Percentiles rank a stretch among this genome's conserved stretches.
Conservation (phyloP, 2,329 filamentous ascomycete genomes). For the Pezicula carpinea region DNA sequence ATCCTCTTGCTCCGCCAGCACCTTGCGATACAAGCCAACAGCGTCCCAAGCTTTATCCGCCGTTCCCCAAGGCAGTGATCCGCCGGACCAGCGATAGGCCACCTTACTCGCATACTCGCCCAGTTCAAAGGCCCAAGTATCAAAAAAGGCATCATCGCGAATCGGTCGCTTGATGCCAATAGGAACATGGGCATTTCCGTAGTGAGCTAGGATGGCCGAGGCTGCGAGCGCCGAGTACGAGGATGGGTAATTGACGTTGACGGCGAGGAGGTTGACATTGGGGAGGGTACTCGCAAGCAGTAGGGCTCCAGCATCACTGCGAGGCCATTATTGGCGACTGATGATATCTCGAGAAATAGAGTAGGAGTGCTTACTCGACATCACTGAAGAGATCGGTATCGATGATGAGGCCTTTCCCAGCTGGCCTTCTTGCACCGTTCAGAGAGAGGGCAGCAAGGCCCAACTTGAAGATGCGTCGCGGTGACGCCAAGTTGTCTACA, state of each 20-base stretch:
- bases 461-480: neutral
- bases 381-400: constrained; percentile 44
- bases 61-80: constrained; percentile 30
- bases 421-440: neutral
- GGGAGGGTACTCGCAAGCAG: constrained; percentile 36
- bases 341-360: neutral
- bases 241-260: constrained; percentile 38
- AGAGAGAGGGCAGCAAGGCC: constrained; percentile 1
- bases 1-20: constrained; percentile 34
- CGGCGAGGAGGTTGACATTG: constrained; percentile 33
- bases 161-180: constrained; percentile 37
- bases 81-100: constrained; percentile 36
- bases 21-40: constrained; percentile 40
- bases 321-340: neutral
- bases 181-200: constrained; percentile 31
- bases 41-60: constrained; percentile 36
- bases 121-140: constrained; percentile 32
- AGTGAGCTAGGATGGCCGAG: constrained; percentile 37
- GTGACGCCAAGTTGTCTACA: neutral
- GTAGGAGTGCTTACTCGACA: constrained; percentile 36
- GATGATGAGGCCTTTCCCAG: constrained; percentile 36
- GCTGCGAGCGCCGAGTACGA: constrained; percentile 32
- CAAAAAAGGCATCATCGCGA: constrained; percentile 39
- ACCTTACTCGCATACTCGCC: constrained; percentile 44
- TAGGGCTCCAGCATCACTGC: constrained; percentile 37